Evolutionary conservation across 257 asterid genomes (phyloP), one percentile per base, ranked within the genome.

Genomic region (Craterostigma plantagineum): DNA sequence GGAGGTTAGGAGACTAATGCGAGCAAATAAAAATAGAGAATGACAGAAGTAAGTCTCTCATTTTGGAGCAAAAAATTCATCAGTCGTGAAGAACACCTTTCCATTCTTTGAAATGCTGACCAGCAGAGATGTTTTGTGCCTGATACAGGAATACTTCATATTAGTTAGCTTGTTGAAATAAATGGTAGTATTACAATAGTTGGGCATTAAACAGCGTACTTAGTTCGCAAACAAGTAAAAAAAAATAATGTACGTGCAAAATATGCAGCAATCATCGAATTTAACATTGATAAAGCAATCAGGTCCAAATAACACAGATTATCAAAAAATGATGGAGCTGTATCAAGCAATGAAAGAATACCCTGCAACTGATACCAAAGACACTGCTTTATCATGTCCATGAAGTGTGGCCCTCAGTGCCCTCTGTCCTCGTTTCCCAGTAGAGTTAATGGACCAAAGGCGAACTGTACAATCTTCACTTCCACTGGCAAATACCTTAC

Each of bases 381-480:
- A 60, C 14, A 80, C 79, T 33, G 92, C 77, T 51, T 69, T 84
- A 42, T 71, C 84, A 62, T 84, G 93, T 42, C 95, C 95, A 51
- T 79, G 48, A 13, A 76, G 81, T 58, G 93, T 76, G 62, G 81
- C 81, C 70, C 65, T 76, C 45, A 60, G 38, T 43, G 81, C 77
- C 35, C 62, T 76, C 43, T 73, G 75, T 49, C 92, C 77, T 44
- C 75, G 77, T 48, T 74, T 76, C 57, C 92, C 87, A 61, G 69
- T 51, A 47, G 83, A 69, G 58, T 60, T 54, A 48, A 72, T 39
- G 45, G 93, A 79, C 95, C 95, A 84, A 34, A 84, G 76, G 54
- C 93, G 84, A 60, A 79, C 79, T 11, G 81, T 76, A 17, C 83
- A 65, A 73, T 84, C 95, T 61, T 55, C 79, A 47, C 95, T 87